Percentiles rank a stretch among this genome's conserved stretches.
Evolutionary conservation across 805 yeast genomes (phyloP).

Genomic region (Dipodascopsis tothii): DNA sequence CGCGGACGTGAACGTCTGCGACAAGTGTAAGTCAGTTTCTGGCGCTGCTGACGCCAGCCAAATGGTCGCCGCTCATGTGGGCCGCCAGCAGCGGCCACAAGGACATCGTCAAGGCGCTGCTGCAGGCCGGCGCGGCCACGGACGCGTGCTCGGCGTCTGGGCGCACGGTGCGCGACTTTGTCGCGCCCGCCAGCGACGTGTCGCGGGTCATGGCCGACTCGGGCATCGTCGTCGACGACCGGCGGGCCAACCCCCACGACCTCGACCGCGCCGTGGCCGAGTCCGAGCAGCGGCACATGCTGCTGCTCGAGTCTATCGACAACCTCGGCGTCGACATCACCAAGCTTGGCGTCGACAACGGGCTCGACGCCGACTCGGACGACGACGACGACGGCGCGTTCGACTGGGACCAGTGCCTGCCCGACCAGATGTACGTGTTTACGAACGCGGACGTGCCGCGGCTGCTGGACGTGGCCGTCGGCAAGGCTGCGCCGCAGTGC

Average conservation of each 20-base stretch:
- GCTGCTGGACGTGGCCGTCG: slow-evolving; percentile 34
- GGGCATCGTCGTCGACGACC: slow-evolving; percentile 13
- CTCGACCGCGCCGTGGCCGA: slow-evolving; percentile 12
- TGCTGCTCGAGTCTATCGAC: slow-evolving; percentile 28
- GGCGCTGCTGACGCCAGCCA: slow-evolving; percentile 10
- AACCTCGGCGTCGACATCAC: slow-evolving; percentile 31
- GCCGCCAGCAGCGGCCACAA: slow-evolving; percentile 59
- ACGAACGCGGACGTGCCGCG: slow-evolving; percentile 32
- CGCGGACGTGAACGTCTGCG: slow-evolving; percentile 34
- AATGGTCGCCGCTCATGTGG: slow-evolving; percentile 69
- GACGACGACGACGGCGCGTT: slow-evolving; percentile 27
- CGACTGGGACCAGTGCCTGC: slow-evolving; percentile 37
- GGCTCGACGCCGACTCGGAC: slow-evolving; percentile 14
- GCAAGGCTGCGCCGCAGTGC: slow-evolving; percentile 33
- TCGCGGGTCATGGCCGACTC: slow-evolving; percentile 42
- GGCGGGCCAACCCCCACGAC: slow-evolving; percentile 9
- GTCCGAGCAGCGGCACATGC: slow-evolving; percentile 19
- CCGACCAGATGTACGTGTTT: slow-evolving; percentile 37
- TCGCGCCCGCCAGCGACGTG: slow-evolving; percentile 50
- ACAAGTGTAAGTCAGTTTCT: slow-evolving; percentile 24
- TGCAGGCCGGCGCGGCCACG: slow-evolving; percentile 61
- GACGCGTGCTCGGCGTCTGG: slow-evolving; percentile 40
- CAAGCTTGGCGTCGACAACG: slow-evolving; percentile 22
- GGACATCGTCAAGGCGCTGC: slow-evolving; percentile 47
- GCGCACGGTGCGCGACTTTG: slow-evolving; percentile 48